phyloP scores from a whole-genome alignment of 192 early-diverging fungal genomes.

The Rhizoclosmatium globosum region DNA sequence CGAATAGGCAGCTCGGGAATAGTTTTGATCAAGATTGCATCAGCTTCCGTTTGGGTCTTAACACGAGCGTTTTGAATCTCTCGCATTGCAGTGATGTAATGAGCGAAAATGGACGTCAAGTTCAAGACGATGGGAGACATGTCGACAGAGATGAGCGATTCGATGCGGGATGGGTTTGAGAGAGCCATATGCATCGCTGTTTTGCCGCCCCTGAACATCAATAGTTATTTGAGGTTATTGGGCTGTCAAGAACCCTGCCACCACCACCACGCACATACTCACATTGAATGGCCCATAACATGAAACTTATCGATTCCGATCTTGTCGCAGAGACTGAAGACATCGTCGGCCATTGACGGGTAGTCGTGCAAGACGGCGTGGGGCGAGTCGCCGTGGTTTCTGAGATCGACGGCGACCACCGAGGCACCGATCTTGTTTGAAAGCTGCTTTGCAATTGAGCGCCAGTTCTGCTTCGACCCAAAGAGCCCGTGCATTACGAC shows the following conservation, averaged over 20 bases:
- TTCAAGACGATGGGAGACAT: slow-evolving; percentile 48
- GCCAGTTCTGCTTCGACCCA: slow-evolving; percentile 41
- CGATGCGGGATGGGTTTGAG: slow-evolving; percentile 22
- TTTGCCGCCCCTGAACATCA: slow-evolving; percentile 49
- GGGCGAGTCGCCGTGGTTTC: slow-evolving; percentile 94
- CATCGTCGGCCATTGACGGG: slow-evolving; percentile 80
- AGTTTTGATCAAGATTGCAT: slow-evolving; percentile 44
- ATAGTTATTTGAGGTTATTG: background rate
- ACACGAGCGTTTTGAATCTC: slow-evolving; percentile 40
- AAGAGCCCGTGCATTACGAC: slow-evolving; percentile 33
- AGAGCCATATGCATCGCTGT: slow-evolving; percentile 57
- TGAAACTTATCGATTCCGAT: slow-evolving; percentile 64
- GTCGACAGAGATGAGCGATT: slow-evolving; percentile 56
- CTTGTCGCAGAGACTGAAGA: slow-evolving; percentile 71
- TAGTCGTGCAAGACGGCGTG: slow-evolving; percentile 74
- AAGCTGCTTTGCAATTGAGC: slow-evolving; percentile 78
- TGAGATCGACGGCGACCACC: slow-evolving; percentile 82
- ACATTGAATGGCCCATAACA: slow-evolving; percentile 92
- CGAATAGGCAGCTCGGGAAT: slow-evolving; percentile 51
- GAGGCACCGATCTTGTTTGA: slow-evolving; percentile 65
- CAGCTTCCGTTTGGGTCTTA: slow-evolving; percentile 44
- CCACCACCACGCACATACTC: background rate
- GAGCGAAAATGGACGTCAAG: slow-evolving; percentile 34
- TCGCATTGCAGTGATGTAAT: slow-evolving; percentile 48
- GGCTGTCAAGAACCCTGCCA: background rate